phyloP scores from a whole-genome alignment of 495 filamentous ascomycete genomes.

The Aspergillus sclerotiicarbonarius region DNA sequence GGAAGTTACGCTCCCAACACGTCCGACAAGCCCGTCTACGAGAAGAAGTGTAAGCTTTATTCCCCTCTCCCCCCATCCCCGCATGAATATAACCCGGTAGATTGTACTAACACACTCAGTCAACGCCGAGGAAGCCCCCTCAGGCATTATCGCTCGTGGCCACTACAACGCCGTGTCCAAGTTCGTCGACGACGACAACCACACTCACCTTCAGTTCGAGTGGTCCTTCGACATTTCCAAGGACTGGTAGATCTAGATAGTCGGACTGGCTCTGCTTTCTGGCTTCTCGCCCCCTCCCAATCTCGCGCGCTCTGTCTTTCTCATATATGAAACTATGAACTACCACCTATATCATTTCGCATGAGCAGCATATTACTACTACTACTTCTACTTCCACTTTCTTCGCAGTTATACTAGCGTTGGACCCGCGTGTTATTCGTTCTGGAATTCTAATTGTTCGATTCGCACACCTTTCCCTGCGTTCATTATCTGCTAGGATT shows the following conservation, averaged over 20 bases:
- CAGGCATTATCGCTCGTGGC: conserved; percentile 82
- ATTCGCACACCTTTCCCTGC: too few relatives aligned
- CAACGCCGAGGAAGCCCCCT: conserved; percentile 81
- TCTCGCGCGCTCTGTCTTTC: neutral
- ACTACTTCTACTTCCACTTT: neutral
- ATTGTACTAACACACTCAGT: conserved; percentile 49
- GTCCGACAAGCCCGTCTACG: conserved; percentile 73
- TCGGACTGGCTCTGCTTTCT: neutral
- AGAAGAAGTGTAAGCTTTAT: conserved; percentile 78
- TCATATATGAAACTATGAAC: neutral
- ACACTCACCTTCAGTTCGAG: conserved; percentile 81
- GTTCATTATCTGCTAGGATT: too few relatives aligned
- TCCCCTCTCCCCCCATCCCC: neutral
- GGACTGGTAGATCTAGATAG: conserved; percentile 61
- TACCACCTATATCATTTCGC: neutral
- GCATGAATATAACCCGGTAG: too few relatives aligned
- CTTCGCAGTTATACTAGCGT: conserved; percentile 20
- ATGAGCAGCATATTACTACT: conserved; percentile 7
- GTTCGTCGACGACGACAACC: conserved; percentile 90
- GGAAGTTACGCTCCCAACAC: conserved; percentile 92
- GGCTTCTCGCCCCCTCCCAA: conserved; percentile 2
- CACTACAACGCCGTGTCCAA: conserved; percentile 80
- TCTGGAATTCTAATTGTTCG: neutral
- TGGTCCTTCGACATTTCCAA: conserved; percentile 95
- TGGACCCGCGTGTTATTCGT: conserved; percentile 9